Conservation (phyloP, 2,329 filamentous ascomycete genomes). For the Aureobasidium sp. region DNA sequence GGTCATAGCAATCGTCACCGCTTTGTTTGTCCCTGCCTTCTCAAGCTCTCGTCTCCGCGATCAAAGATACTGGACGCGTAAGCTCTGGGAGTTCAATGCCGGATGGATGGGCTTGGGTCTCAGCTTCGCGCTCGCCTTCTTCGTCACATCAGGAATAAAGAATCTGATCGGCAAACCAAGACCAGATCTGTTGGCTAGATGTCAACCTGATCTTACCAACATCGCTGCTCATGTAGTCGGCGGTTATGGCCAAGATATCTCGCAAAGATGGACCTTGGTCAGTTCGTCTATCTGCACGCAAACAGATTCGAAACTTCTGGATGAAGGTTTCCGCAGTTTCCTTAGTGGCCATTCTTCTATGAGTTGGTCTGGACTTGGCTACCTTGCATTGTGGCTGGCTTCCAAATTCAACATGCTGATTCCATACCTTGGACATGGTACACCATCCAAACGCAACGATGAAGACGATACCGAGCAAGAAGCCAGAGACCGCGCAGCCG, state of each 20-base stretch:
- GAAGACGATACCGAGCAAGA: background rate
- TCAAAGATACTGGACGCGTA: constrained; percentile 65
- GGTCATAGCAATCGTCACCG: constrained; percentile 60
- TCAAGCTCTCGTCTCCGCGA: constrained; percentile 46
- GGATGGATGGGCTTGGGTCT: constrained; percentile 75
- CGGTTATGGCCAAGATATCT: constrained; percentile 46
- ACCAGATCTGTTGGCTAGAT: constrained; percentile 61
- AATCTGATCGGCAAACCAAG: constrained; percentile 59
- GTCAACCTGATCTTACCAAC: constrained; percentile 64
- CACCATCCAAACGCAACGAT: background rate
- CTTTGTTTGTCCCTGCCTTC: constrained; percentile 50
- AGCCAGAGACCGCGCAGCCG: constrained; percentile 41
- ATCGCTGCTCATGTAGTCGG: constrained; percentile 54
- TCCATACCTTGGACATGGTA: constrained; percentile 50
- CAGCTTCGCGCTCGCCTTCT: constrained; percentile 63
- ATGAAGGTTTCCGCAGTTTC: constrained; percentile 82
- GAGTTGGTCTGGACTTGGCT: constrained; percentile 71
- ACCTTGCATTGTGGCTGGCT: constrained; percentile 79
- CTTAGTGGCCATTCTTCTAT: constrained; percentile 70
- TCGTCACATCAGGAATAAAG: constrained; percentile 82
- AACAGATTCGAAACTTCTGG: constrained; percentile 51
- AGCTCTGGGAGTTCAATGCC: constrained; percentile 82
- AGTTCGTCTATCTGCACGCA: constrained; percentile 69
- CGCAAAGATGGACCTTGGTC: constrained; percentile 60
- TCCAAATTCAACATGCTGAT: constrained; percentile 71